Base-by-base conservation (phyloP, 1,284 basidiomycete species). In the Ceratobasidium sp. region DNA sequence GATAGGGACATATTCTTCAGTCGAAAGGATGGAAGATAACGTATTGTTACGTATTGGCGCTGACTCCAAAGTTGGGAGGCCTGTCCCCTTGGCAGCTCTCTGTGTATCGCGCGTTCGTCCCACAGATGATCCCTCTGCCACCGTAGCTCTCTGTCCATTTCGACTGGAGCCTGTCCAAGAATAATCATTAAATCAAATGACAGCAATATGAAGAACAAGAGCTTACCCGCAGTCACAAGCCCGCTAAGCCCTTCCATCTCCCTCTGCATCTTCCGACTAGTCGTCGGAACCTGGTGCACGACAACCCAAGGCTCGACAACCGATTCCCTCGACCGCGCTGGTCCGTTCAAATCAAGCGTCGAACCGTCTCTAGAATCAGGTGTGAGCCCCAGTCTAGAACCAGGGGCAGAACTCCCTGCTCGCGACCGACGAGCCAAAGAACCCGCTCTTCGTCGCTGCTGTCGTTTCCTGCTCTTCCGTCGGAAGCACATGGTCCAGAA, bases 181-280 rank as follows among this genome's bases (percentile, higher is more conserved):
- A 39, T n/a, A n/a, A n/a, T n/a, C n/a, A n/a, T n/a, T n/a, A n/a
- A n/a, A n/a, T n/a, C n/a, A n/a, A n/a, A n/a, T n/a, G n/a, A n/a
- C n/a, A n/a, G n/a, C n/a, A n/a, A n/a, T n/a, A n/a, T n/a, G n/a
- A n/a, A n/a, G n/a, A n/a, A 36, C 18, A 18, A 18, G 3, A 18
- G 18, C 43, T 12, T 45, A 45, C 43, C 18, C 10, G 43, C 18
- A 45, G 16, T n/a, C n/a, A n/a, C n/a, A 10, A 8, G 43, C 6
- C 23, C 28, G 6, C 41, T 21, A 28, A 28, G 23, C 39, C 45
- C 60, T 23, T 62, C 30, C 32, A 34, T 57, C 16, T 57, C 32
- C n/a, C 34, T 36, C 34, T 57, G 53, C 32, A 45, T 26, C 58
- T 60, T 62, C 60, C 43, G 36, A 36, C n/a, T 57, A 30, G 26